Evolutionary conservation across 2,329 filamentous ascomycete genomes (phyloP).

Genomic region (Fonsecaea erecta): DNA sequence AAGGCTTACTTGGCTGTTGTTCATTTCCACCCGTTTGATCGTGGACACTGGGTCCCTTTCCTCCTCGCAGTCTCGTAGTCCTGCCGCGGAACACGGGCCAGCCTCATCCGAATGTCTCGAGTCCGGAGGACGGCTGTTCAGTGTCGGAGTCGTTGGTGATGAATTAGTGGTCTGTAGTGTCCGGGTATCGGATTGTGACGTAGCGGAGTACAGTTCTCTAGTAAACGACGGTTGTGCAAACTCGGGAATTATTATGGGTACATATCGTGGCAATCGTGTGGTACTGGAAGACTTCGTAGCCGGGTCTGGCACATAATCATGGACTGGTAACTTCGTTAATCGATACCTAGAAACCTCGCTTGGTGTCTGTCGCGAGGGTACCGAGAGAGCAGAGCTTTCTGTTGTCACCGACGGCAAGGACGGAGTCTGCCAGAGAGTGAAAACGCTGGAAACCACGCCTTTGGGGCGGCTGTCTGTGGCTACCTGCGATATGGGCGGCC

Average conservation of each 20-base stretch:
- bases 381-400: constrained; percentile 14
- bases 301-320: constrained; percentile 19
- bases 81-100: constrained; percentile 6
- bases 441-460: constrained; percentile 15
- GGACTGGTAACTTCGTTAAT: constrained; percentile 17
- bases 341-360: constrained; percentile 30
- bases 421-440: constrained; percentile 27
- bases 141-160: constrained; percentile 27
- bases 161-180: constrained; percentile 22
- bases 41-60: neutral
- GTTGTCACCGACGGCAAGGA: constrained; percentile 21
- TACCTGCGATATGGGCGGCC: constrained; percentile 24
- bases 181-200: constrained; percentile 23
- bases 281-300: constrained; percentile 24
- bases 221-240: constrained; percentile 39
- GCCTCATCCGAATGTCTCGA: constrained; percentile 29
- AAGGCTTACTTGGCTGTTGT: constrained; percentile 38
- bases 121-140: neutral
- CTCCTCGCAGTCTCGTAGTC: constrained; percentile 10
- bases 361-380: constrained; percentile 20
- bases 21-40: constrained; percentile 29
- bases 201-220: constrained; percentile 29
- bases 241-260: constrained; percentile 41
- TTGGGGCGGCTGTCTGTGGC: constrained; percentile 18
- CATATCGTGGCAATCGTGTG: constrained; percentile 38